phyloP scores from a whole-genome alignment of 805 yeast genomes.

The Candida koratica region DNA sequence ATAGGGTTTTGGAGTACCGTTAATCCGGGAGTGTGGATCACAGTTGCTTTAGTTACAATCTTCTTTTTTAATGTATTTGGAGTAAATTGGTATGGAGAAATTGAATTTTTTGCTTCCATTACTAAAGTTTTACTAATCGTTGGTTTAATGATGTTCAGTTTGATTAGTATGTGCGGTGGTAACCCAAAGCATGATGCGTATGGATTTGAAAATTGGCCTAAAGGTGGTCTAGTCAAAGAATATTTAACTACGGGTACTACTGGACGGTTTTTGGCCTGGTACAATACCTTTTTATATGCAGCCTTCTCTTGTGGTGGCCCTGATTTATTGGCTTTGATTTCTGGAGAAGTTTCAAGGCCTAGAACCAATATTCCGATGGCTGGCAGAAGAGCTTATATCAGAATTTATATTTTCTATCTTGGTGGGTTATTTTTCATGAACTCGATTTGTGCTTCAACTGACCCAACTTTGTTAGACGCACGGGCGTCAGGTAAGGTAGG shows the following conservation, averaged over 20 bases:
- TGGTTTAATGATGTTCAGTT: constrained; percentile 31
- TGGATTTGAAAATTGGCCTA: constrained; percentile 34
- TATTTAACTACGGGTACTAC: constrained; percentile 26
- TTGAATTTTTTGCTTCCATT: constrained; percentile 30
- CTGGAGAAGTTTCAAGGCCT: constrained; percentile 45
- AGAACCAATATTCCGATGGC: constrained; percentile 32
- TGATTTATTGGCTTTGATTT: constrained; percentile 29
- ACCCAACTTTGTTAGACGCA: constrained; percentile 27
- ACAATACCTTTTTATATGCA: constrained; percentile 31
- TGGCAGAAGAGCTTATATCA: constrained; percentile 30
- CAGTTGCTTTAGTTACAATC: constrained; percentile 25
- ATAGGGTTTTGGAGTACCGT: constrained; percentile 29
- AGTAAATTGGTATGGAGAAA: constrained; percentile 44
- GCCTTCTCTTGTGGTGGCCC: constrained; percentile 38
- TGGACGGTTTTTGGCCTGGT: constrained; percentile 34
- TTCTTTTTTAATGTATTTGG: constrained; percentile 29
- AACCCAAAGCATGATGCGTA: constrained; percentile 32
- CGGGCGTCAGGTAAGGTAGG: constrained; percentile 29
- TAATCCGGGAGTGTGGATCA: constrained; percentile 31
- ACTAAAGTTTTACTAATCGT: constrained; percentile 31
- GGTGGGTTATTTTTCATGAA: constrained; percentile 39
- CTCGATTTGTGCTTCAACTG: constrained; percentile 30
- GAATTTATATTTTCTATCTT: constrained; percentile 34
- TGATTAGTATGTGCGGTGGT: constrained; percentile 38
- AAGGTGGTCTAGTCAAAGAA: constrained; percentile 30